Conservation (phyloP, 345 rosid species). For the Eucalyptus cloeziana region DNA sequence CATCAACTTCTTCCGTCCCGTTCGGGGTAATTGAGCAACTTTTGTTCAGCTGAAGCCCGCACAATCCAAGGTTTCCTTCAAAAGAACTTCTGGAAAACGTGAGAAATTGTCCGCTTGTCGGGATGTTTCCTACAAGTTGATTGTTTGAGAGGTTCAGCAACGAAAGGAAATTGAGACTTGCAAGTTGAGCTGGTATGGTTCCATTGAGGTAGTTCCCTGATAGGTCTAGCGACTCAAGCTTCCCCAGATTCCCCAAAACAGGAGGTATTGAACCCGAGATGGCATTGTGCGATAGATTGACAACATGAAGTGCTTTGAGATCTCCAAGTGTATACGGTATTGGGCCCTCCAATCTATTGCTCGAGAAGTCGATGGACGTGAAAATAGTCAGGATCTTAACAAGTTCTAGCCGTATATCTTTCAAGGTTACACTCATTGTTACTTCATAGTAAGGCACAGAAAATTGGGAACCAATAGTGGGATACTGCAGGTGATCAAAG, state of each 20-base stretch:
- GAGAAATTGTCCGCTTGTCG: conserved; percentile 2
- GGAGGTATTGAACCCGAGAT: neutral
- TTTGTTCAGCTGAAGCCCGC: conserved; percentile 4
- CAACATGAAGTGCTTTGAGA: neutral
- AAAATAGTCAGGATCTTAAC: neutral
- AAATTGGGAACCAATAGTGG: too few species aligned
- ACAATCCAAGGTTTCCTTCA: conserved; percentile 16
- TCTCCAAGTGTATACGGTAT: conserved; percentile 8
- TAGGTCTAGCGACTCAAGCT: conserved; percentile 3
- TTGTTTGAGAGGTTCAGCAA: conserved; percentile 26
- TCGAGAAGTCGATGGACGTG: neutral
- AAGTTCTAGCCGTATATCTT: conserved; percentile 18
- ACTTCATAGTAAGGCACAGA: too few species aligned
- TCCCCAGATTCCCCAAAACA: neutral
- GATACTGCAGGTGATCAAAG: too few species aligned
- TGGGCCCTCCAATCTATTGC: neutral
- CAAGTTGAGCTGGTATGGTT: conserved; percentile 4
- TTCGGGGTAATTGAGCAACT: neutral
- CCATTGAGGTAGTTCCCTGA: conserved; percentile 11
- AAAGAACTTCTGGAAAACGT: conserved; percentile 17
- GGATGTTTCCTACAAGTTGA: conserved; percentile 19
- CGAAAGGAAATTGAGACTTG: conserved; percentile 6
- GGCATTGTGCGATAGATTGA: conserved; percentile 15
- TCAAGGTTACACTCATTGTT: neutral
- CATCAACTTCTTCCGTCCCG: neutral